phyloP scores from a whole-genome alignment of 2,329 filamentous ascomycete species.

The Colletotrichum gigasporum region DNA sequence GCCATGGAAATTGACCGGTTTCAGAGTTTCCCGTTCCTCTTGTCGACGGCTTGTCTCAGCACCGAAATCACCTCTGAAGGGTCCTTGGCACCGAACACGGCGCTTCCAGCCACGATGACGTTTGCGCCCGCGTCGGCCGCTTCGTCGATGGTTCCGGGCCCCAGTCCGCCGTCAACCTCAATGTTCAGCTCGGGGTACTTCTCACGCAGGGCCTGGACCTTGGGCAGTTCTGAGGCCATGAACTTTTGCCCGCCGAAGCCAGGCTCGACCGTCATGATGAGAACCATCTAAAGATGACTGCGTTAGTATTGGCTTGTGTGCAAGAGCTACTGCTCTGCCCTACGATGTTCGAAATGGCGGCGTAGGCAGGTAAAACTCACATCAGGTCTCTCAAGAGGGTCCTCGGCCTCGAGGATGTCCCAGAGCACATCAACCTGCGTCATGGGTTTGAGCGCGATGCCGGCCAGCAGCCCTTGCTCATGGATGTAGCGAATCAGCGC shows the following conservation, averaged over 20 bases:
- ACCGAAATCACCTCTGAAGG: constrained; percentile 87
- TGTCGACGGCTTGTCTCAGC: constrained; percentile 82
- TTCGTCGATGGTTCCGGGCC: constrained; percentile 88
- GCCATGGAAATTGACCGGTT: background rate
- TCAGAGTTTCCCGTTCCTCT: constrained; percentile 53
- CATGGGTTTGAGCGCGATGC: constrained; percentile 94
- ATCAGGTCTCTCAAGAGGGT: constrained; percentile 84
- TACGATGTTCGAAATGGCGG: constrained; percentile 18
- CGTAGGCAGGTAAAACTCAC: constrained; percentile 62
- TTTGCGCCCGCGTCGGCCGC: constrained; percentile 96
- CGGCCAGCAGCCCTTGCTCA: constrained; percentile 85
- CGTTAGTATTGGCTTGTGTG: background rate
- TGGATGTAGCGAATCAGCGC: constrained; percentile 93
- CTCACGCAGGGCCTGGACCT: constrained; percentile 84
- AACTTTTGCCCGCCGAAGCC: constrained; percentile 99
- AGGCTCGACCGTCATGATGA: constrained; percentile 98
- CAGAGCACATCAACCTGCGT: constrained; percentile 92
- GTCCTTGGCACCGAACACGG: constrained; percentile 92
- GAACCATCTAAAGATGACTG: constrained; percentile 79
- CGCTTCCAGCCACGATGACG: constrained; percentile 96
- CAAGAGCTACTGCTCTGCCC: background rate
- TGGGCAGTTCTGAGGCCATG: constrained; percentile 95
- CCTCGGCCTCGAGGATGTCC: constrained; percentile 81
- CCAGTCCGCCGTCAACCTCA: constrained; percentile 94
- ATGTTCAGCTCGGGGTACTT: constrained; percentile 94